Base-by-base conservation (phyloP, 106 monocot species). In the Ottelia alismoides region DNA sequence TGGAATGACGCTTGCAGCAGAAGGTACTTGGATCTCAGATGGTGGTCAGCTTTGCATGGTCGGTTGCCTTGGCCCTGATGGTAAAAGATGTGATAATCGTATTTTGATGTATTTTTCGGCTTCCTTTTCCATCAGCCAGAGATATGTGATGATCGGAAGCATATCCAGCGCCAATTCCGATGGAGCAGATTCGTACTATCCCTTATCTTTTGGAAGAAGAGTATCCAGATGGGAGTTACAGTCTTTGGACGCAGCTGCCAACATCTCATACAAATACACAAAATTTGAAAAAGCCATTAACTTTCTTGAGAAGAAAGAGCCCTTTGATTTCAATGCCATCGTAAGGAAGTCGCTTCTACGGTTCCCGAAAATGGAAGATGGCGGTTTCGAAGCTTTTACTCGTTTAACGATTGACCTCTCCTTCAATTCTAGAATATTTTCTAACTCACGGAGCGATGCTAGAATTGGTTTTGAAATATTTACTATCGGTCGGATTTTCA, bases 31-130 rank as follows among this genome's bases (percentile, higher is more conserved):
- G 85, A 67, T 64, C 55, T 66, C 77, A 19, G 54, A 66, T 20
- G 5, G 49, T 48, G 85, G 85, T 11, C 85, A 80, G 32, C 77
- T 86, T 21, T 86, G 85, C 77, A 86, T 86, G 85, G 74, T 80
- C n/a, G 80, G 77, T 11, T 86, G 85, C 53, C 49, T 77, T 12
- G 80, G 70, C 24, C 47, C 32, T 19, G 53, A 52, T 45, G 31
- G 57, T 14, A n/a, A 2, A 47, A 40, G 40, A 32, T 86, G 80
- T 50, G 2, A 65, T 30, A 76, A 70, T 25, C 80, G 85, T 40
- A 60, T 86, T n/a, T 81, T 73, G 28, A 62, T 86, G 25, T 86
- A 86, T 54, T 19, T 86, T 52, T 71, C 71, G 1, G 62, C 47
- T 27, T 70, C 73, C 23, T 80, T 80, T 61, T 80, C 80, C 1